A percentile compares a stretch with the other conserved stretches of the same genome.
Evolutionary conservation across 1,284 basidiomycete genomes (phyloP).

Genomic region (Microbotryum intermedium): DNA sequence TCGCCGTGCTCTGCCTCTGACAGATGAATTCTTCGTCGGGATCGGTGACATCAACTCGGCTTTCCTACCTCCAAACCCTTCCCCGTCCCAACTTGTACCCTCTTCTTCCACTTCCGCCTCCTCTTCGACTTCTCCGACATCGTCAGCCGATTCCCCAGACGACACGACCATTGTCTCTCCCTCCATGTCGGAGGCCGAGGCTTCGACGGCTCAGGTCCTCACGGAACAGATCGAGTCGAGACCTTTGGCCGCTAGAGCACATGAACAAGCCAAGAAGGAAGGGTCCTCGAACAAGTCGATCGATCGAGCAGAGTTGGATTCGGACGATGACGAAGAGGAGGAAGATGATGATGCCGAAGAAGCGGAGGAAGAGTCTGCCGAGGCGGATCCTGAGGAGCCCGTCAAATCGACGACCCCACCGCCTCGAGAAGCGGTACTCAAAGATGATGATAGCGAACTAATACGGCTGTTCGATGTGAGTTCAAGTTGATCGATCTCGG

Average conservation of each 20-base stretch:
- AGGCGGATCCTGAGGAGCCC: conserved; percentile 30
- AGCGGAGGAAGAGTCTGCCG: conserved; percentile 10
- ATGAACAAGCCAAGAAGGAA: conserved; percentile 11
- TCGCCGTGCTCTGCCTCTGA: neutral
- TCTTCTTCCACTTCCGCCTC: conserved; percentile 34
- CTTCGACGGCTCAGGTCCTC: conserved; percentile 44
- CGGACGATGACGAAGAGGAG: conserved; percentile 30
- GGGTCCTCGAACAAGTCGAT: neutral
- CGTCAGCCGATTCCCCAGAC: conserved; percentile 32
- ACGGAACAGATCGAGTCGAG: conserved; percentile 77
- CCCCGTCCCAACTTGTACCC: conserved; percentile 29
- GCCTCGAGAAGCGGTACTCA: conserved; percentile 59
- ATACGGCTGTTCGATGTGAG: conserved; percentile 61
- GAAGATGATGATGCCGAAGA: conserved; percentile 19
- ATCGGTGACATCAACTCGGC: conserved; percentile 96
- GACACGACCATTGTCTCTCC: conserved; percentile 32
- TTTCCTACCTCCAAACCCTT: conserved; percentile 55
- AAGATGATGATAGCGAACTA: conserved; percentile 81
- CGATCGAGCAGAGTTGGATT: conserved; percentile 47
- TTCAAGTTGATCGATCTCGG: neutral
- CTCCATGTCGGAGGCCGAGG: conserved; percentile 20
- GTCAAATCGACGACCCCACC: no score
- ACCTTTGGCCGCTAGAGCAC: conserved; percentile 76
- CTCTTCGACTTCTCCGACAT: conserved; percentile 32
- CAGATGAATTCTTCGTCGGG: conserved; percentile 96